Conservation (phyloP, 805 yeast species). For the Tetrapisispora iriomotensis region DNA sequence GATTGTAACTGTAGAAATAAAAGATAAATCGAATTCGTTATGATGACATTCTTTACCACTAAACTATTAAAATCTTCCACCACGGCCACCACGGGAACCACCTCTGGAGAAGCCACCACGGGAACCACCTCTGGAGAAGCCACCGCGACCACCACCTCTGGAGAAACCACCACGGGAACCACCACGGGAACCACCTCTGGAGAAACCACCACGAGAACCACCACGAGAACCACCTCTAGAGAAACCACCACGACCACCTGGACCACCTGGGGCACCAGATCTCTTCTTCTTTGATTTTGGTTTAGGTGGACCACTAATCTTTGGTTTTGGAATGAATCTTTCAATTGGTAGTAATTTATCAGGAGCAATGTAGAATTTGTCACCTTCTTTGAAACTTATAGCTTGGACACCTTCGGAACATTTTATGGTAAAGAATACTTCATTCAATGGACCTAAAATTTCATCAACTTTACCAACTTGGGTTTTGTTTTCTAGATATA, state of each 20-base stretch:
- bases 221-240: conserved; percentile 32
- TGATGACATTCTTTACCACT: too few relatives aligned
- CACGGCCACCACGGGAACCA: conserved; percentile 26
- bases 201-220: conserved; percentile 36
- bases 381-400: conserved; percentile 85
- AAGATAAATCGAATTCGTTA: too few relatives aligned
- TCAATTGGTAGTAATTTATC: conserved; percentile 93
- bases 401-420: conserved; percentile 96
- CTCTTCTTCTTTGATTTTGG: conserved; percentile 59
- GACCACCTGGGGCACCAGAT: conserved; percentile 40
- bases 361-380: conserved; percentile 89
- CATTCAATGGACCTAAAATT: conserved; percentile 94
- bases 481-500: conserved; percentile 89
- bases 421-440: conserved; percentile 94
- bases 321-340: conserved; percentile 94
- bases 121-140: conserved; percentile 36
- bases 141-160: conserved; percentile 24
- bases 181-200: conserved; percentile 36
- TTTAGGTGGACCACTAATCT: conserved; percentile 73
- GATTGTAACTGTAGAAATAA: too few relatives aligned
- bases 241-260: conserved; percentile 36
- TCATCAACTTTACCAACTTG: conserved; percentile 97
- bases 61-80: conserved; percentile 19
- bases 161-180: conserved; percentile 32
- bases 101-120: conserved; percentile 33